Evolutionary conservation across 192 early-diverging fungal genomes (phyloP).

Genomic region (Backusella morwellensis): DNA sequence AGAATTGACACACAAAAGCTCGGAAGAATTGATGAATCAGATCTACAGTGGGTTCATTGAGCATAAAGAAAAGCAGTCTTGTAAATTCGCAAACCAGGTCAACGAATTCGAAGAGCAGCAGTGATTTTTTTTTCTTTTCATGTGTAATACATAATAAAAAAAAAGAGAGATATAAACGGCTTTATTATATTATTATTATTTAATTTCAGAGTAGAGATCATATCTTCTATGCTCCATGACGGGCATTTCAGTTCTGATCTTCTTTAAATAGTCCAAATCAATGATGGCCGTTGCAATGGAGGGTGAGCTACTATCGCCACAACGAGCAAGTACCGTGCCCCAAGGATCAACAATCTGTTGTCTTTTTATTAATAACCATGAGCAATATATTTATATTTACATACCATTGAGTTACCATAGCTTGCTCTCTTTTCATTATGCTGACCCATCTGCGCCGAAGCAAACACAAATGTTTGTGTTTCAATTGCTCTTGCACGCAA

Average conservation of each 20-base stretch:
- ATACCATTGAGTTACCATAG: conserved; percentile 78
- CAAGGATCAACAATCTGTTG: conserved; percentile 77
- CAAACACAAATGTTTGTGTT: conserved; percentile 81
- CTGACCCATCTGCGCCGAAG: conserved; percentile 74
- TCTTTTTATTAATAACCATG: too few relatives aligned
- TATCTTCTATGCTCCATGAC: conserved; percentile 66
- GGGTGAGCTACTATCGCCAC: conserved; percentile 52
- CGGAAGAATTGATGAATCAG: conserved; percentile 37
- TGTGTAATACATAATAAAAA: neutral
- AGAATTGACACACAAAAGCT: conserved; percentile 27
- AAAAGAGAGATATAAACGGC: neutral
- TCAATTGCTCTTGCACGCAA: conserved; percentile 83
- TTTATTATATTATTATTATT: neutral
- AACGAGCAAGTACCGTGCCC: conserved; percentile 71
- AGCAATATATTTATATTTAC: too few relatives aligned
- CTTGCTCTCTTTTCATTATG: conserved; percentile 69
- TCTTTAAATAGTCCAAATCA: conserved; percentile 58
- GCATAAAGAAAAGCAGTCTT: neutral
- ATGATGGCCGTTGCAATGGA: conserved; percentile 63
- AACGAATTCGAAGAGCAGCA: neutral
- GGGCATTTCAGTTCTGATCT: conserved; percentile 71
- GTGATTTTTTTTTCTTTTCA: neutral
- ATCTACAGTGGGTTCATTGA: conserved; percentile 34
- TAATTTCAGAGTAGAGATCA: conserved; percentile 48
- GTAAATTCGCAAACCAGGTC: neutral